Conservation (phyloP, 441 rosid species). For the Hura crepitans region DNA sequence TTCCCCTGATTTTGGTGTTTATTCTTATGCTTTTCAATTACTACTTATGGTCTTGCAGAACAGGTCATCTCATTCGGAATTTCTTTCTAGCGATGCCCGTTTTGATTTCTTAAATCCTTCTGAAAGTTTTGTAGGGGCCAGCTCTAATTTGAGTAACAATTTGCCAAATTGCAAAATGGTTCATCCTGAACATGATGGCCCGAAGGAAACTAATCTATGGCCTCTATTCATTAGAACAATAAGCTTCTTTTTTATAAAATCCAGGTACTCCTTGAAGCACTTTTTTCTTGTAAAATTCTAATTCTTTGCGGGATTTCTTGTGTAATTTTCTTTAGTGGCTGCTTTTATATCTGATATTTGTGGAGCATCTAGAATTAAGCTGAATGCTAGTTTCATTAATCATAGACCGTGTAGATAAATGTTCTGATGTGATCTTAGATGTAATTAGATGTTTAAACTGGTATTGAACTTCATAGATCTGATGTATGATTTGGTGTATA, state of each 20-base stretch:
- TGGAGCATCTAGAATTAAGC: background rate
- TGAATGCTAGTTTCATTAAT: background rate
- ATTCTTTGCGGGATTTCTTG: background rate
- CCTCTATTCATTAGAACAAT: conserved; percentile 53
- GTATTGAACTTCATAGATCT: background rate
- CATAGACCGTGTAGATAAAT: background rate
- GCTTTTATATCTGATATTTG: background rate
- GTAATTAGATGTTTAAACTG: background rate
- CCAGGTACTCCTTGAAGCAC: conserved; percentile 44
- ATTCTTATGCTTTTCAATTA: conserved; percentile 26
- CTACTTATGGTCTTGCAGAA: conserved; percentile 55
- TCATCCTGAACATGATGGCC: conserved; percentile 31
- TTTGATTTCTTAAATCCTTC: conserved; percentile 61
- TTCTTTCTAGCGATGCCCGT: conserved; percentile 35
- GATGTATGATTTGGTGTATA: background rate
- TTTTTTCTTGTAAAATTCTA: background rate
- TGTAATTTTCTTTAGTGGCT: background rate
- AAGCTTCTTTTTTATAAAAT: conserved; percentile 66
- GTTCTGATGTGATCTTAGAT: background rate
- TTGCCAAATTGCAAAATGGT: conserved; percentile 22
- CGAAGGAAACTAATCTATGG: conserved; percentile 46
- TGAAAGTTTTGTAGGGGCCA: conserved; percentile 27
- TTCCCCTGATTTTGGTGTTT: conserved; percentile 4
- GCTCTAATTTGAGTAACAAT: conserved; percentile 25
- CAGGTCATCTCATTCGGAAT: conserved; percentile 45